A percentile compares a stretch with the other conserved stretches of the same genome.
Conservation (phyloP, 2,329 filamentous ascomycete species). For the Aspergillus fumigatiaffinis region DNA sequence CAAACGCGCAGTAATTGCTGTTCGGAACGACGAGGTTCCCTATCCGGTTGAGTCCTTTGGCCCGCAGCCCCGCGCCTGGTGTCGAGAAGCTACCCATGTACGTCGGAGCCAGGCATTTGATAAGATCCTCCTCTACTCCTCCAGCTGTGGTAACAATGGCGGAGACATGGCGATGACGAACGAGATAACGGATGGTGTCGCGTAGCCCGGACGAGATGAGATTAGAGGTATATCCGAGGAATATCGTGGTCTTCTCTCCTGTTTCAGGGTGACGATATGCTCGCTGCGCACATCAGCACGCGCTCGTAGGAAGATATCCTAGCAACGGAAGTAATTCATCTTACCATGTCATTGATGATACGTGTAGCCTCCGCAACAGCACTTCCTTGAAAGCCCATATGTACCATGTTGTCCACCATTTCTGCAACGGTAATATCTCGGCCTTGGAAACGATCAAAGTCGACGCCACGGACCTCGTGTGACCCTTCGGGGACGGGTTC, state of each 20-base stretch:
- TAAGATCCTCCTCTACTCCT: conserved; percentile 94
- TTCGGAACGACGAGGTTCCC: conserved; percentile 95
- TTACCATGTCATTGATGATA: conserved; percentile 94
- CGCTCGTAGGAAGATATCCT: conserved; percentile 11
- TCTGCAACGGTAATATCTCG: conserved; percentile 79
- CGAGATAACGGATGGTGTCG: conserved; percentile 86
- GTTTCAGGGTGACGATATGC: conserved; percentile 78
- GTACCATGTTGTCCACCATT: conserved; percentile 72
- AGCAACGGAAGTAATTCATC: background rate
- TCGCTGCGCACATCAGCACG: conserved; percentile 50
- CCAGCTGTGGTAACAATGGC: conserved; percentile 94
- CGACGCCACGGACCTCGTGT: conserved; percentile 82
- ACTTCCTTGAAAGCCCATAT: conserved; percentile 81
- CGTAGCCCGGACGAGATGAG: conserved; percentile 93
- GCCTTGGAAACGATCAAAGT: conserved; percentile 75
- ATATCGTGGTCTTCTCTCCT: conserved; percentile 79
- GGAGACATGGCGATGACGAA: conserved; percentile 87
- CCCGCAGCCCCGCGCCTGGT: conserved; percentile 70
- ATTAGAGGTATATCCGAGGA: conserved; percentile 96
- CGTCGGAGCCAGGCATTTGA: conserved; percentile 93
- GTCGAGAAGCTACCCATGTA: conserved; percentile 86
- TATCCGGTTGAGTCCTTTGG: conserved; percentile 88
- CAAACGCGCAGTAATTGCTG: conserved; percentile 94
- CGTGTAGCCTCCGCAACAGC: conserved; percentile 81
- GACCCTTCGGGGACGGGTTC: conserved; percentile 74